Conservation (phyloP, 208 protist species). For the Leishmania tarentolae region DNA sequence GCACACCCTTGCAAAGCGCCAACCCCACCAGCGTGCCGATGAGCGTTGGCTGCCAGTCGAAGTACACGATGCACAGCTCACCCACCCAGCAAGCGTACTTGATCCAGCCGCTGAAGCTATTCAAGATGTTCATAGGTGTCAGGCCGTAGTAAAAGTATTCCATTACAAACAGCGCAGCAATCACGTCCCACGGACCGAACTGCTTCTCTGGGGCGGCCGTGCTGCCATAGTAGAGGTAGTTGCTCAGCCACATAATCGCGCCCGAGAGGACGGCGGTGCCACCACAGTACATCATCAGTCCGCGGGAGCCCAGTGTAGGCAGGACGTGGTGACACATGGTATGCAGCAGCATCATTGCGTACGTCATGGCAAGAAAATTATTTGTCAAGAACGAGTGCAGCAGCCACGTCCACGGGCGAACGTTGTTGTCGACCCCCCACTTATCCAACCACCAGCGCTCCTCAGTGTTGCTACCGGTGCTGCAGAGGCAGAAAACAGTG, state of each 20-base stretch:
- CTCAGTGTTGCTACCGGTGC: slow-evolving; percentile 84
- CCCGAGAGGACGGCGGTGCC: slow-evolving; percentile 77
- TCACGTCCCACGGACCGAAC: slow-evolving; percentile 91
- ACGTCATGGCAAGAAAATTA: slow-evolving; percentile 91
- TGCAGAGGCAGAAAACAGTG: slow-evolving; percentile 90
- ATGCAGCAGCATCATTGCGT: slow-evolving; percentile 91
- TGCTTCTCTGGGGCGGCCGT: slow-evolving; percentile 69
- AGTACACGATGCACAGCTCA: slow-evolving; percentile 85
- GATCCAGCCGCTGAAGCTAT: slow-evolving; percentile 89
- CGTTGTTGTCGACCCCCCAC: slow-evolving; percentile 73
- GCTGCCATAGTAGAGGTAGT: slow-evolving; percentile 58
- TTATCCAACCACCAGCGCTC: slow-evolving; percentile 83
- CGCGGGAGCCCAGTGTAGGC: slow-evolving; percentile 66
- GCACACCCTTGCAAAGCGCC: slow-evolving; percentile 71
- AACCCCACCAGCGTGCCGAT: slow-evolving; percentile 72
- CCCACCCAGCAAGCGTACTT: slow-evolving; percentile 89
- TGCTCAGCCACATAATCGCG: slow-evolving; percentile 69
- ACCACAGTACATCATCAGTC: slow-evolving; percentile 62
- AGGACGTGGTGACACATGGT: slow-evolving; percentile 79
- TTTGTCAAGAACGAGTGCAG: slow-evolving; percentile 88
- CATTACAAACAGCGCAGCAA: slow-evolving; percentile 83
- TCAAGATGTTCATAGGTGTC: slow-evolving; percentile 70
- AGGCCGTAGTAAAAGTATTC: slow-evolving; percentile 77
- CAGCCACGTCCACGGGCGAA: slow-evolving; percentile 77
- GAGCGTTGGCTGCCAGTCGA: slow-evolving; percentile 89